Percentiles rank a stretch among this genome's conserved stretches.
Conservation (phyloP, 495 filamentous ascomycete species). For the Hypoxylon perforatum region DNA sequence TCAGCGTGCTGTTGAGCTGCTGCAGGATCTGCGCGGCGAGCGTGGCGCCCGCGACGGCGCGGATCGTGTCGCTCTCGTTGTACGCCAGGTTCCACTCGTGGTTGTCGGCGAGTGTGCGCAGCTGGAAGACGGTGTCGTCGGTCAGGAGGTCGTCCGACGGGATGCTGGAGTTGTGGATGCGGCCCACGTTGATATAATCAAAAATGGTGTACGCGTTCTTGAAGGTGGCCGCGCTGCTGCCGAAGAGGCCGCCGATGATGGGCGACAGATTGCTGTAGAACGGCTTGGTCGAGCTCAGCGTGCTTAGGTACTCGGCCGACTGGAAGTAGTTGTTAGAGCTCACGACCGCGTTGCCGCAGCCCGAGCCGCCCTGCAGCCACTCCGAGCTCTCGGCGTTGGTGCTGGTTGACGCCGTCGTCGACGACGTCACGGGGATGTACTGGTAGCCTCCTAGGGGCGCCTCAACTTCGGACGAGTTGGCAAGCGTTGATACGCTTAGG, state of each 20-base stretch:
- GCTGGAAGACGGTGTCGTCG: conserved; percentile 61
- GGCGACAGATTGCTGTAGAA: conserved; percentile 75
- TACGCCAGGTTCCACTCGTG: conserved; percentile 75
- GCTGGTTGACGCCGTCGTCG: conserved; percentile 60
- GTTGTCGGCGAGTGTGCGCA: conserved; percentile 71
- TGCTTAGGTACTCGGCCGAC: conserved; percentile 66
- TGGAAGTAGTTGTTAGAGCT: conserved; percentile 79
- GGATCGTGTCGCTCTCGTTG: conserved; percentile 54
- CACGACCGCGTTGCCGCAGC: conserved; percentile 69
- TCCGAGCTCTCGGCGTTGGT: conserved; percentile 68
- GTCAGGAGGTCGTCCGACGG: conserved; percentile 60
- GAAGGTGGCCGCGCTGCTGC: conserved; percentile 63
- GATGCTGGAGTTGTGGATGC: conserved; percentile 75
- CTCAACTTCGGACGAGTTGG: conserved; percentile 67
- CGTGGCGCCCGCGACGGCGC: conserved; percentile 66
- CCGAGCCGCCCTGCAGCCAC: conserved; percentile 67
- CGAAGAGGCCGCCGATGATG: conserved; percentile 69
- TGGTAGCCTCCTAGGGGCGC: conserved; percentile 79
- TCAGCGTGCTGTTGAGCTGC: conserved; percentile 69
- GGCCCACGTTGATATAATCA: conserved; percentile 79
- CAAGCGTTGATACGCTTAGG: conserved; percentile 60
- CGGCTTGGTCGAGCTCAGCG: conserved; percentile 61
- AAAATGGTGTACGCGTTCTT: conserved; percentile 81
- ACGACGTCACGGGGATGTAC: conserved; percentile 70
- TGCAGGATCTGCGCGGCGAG: conserved; percentile 74